Evolutionary conservation across 192 early-diverging fungal species (phyloP).

Genomic region (Allomyces javanicus): DNA sequence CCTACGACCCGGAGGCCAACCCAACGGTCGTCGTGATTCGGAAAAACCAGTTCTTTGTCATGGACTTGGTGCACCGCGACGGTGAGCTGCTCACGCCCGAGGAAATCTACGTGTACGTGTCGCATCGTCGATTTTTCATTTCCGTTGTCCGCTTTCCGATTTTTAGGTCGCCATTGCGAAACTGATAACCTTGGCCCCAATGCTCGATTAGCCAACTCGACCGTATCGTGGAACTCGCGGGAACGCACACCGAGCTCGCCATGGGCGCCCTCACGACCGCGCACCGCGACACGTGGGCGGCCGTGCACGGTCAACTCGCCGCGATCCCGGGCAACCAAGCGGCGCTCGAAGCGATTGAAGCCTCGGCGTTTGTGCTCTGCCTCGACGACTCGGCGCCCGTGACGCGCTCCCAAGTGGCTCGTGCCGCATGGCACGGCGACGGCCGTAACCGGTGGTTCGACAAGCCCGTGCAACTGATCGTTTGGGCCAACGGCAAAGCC

Average conservation of each 20-base stretch:
- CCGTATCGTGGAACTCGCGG: constrained; percentile 47
- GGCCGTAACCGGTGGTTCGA: constrained; percentile 95
- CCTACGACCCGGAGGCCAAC: constrained; percentile 50
- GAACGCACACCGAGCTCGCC: constrained; percentile 40
- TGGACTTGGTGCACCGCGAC: constrained; percentile 45
- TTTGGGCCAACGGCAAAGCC: constrained; percentile 92
- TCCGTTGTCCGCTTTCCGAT: background rate
- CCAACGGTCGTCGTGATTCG: constrained; percentile 69
- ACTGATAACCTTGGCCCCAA: background rate
- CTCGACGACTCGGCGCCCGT: constrained; percentile 72
- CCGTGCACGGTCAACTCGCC: constrained; percentile 26
- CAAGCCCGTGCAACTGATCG: constrained; percentile 88
- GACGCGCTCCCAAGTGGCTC: constrained; percentile 67
- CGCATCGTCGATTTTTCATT: constrained; percentile 2
- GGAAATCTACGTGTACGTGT: constrained; percentile 58
- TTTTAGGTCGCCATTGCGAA: background rate
- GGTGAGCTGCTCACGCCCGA: constrained; percentile 61
- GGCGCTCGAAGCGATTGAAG: constrained; percentile 64
- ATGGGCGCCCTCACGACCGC: constrained; percentile 83
- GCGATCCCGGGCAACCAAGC: constrained; percentile 47
- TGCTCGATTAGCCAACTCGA: constrained; percentile 29
- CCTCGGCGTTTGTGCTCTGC: constrained; percentile 69
- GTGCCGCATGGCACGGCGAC: constrained; percentile 87
- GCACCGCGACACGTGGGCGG: constrained; percentile 84
- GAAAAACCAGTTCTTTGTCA: constrained; percentile 72